A percentile compares a stretch with the other conserved stretches of the same genome.
Evolutionary conservation across 345 rosid genomes (phyloP).

Genomic region (Toxicodendron radicans): DNA sequence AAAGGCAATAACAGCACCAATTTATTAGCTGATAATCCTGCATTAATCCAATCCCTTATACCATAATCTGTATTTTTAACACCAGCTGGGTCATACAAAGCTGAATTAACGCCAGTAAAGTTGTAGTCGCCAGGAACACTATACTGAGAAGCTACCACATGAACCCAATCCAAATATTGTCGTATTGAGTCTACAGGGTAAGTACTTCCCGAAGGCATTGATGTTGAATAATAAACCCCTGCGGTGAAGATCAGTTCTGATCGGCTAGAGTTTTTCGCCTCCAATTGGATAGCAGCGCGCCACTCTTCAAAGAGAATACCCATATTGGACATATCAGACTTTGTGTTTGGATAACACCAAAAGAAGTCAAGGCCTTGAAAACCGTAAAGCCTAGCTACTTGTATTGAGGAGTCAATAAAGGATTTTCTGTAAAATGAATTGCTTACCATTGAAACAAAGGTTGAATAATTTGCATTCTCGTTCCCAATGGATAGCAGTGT

Average conservation of each 20-base stretch:
- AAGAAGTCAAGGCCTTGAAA: not conserved
- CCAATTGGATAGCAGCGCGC: not conserved
- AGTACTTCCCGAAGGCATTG: not conserved
- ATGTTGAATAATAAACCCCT: slow-evolving; percentile 7
- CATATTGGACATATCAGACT: not conserved
- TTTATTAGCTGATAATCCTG: slow-evolving; percentile 22
- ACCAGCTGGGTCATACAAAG: slow-evolving; percentile 23
- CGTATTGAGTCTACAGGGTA: slow-evolving; percentile 9
- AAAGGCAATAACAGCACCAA: slow-evolving; percentile 29
- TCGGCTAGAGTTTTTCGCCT: slow-evolving; percentile 8
- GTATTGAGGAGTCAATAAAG: not conserved
- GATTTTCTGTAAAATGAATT: not conserved
- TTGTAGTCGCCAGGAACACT: not conserved
- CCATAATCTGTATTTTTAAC: slow-evolving; percentile 9
- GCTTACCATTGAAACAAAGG: not conserved
- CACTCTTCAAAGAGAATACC: not conserved
- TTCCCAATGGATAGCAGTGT: not conserved
- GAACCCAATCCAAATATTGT: not conserved
- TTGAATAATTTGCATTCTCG: not conserved
- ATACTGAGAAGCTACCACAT: not conserved
- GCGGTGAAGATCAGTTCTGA: slow-evolving; percentile 17
- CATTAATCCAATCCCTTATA: not conserved
- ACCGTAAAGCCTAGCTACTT: not conserved
- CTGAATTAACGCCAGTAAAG: slow-evolving; percentile 13
- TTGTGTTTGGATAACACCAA: not conserved